Evolutionary conservation across 495 filamentous ascomycete genomes (phyloP).

Genomic region (Amniculicola lignicola): DNA sequence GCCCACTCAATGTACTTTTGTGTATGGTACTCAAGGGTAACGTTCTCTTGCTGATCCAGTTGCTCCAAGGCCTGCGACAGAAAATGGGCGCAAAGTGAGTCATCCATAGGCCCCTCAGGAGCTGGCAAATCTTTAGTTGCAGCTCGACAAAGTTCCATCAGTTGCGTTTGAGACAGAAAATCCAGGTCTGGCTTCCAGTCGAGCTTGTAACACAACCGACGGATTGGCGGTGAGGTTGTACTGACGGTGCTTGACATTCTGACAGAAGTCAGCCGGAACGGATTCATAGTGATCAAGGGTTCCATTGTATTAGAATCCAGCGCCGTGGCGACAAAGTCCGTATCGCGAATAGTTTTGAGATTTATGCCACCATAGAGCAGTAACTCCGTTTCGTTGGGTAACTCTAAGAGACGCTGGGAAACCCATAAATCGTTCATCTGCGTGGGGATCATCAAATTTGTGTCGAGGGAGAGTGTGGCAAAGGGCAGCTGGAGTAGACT

Average conservation of each 20-base stretch:
- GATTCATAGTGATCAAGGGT: too few species aligned
- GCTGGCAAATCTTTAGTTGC: not conserved
- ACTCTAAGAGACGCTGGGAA: too few species aligned
- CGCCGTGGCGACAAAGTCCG: too few species aligned
- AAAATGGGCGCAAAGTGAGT: too few species aligned
- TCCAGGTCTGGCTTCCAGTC: not conserved
- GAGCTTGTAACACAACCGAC: conserved; percentile 3
- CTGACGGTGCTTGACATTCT: too few species aligned
- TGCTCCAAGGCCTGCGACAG: not conserved
- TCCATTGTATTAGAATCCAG: too few species aligned
- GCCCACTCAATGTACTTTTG: not conserved
- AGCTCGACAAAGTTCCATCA: not conserved
- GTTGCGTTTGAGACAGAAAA: not conserved
- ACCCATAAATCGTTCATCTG: too few species aligned
- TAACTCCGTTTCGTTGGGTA: too few species aligned
- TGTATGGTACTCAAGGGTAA: not conserved
- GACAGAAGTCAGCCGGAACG: too few species aligned
- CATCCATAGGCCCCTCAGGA: not conserved
- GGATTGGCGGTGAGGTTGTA: too few species aligned
- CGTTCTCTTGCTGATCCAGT: not conserved
- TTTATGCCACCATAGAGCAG: too few species aligned
- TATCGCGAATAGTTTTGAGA: too few species aligned
- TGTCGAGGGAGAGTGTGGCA: not conserved
- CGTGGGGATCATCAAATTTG: not conserved
- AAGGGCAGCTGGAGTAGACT: conserved; percentile 6